Base-by-base conservation (phyloP, 2,329 filamentous ascomycete species). In the Cercospora zeae-maydis region DNA sequence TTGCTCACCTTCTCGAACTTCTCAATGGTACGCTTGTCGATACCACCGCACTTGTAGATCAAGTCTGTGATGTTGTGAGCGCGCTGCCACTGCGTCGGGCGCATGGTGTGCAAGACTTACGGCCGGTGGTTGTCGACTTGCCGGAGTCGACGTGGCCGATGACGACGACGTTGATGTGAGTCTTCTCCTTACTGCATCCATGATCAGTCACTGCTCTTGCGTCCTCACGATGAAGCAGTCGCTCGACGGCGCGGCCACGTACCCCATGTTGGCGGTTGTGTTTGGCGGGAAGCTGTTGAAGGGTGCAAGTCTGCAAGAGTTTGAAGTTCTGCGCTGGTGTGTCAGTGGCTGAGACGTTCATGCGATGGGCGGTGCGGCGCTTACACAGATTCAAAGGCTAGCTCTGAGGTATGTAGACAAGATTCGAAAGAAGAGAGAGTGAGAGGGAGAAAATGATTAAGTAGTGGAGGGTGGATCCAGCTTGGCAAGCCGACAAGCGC, bases 31-130 rank as follows among this genome's bases (percentile, higher is more conserved):
- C 95, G 93, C 88, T 93, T 92, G 91, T 99, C 95, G 80, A 98
- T 99, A 92, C 95, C 95, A 90, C 95, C 95, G 87, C 95, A 98
- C 90, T 99, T 93, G 92, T 98, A 98, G 91, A 99, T 98, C 88
- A 99, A 89, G 86, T 83, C 80, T 82, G 77, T 93, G 88, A 82
- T 88, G 87, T 76, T 90, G 80, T 81, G 74, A 76, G 72, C 73
- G 72, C 63, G 36, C 49, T 56, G 64, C 72, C 75, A 66, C 72
- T 69, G 66, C 54, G 72, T 27, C 24, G 24, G 55, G 61, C 65
- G 65, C 67, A 70, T 61, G 71, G 71, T 60, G 69, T 62, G 70
- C 72, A 62, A 71, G 70, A 74, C 88, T 90, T 88, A 92, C 80
- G 81, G 70, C 91, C 88, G 75, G 88, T 91, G 82, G 93, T 97